phyloP scores from a whole-genome alignment of 805 yeast genomes.

The Candida nitratophila region DNA sequence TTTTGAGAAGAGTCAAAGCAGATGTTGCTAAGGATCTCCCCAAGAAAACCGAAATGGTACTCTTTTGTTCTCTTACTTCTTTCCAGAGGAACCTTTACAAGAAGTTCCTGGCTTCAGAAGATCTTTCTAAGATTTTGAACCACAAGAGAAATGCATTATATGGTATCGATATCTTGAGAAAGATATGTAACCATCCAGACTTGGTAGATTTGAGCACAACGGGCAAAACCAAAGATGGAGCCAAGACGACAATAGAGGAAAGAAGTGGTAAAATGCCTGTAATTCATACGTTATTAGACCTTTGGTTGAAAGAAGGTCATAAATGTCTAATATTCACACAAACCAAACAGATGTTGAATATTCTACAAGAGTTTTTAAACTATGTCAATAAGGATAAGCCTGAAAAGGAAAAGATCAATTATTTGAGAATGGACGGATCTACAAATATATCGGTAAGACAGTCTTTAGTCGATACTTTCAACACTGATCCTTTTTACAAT shows the following conservation, averaged over 20 bases:
- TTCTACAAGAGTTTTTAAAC: conserved; percentile 61
- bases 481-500: conserved; percentile 45
- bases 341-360: conserved; percentile 89
- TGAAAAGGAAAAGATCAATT: conserved; percentile 30
- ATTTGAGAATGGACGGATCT: conserved; percentile 89
- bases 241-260: conserved; percentile 22
- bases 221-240: conserved; percentile 17
- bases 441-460: conserved; percentile 79
- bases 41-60: conserved; percentile 85
- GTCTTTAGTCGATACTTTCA: conserved; percentile 72
- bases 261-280: conserved; percentile 91
- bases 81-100: conserved; percentile 69
- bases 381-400: conserved; percentile 24
- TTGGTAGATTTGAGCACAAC: conserved; percentile 42
- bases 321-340: conserved; percentile 85
- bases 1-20: conserved; percentile 77
- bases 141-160: conserved; percentile 77
- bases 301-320: conserved; percentile 76
- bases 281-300: conserved; percentile 58
- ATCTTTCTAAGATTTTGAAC: conserved; percentile 57
- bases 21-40: conserved; percentile 97
- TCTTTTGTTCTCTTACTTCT: conserved; percentile 80
- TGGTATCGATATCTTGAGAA: conserved; percentile 86
- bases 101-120: conserved; percentile 69
- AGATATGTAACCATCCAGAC: conserved; percentile 96